A percentile compares a stretch with the other conserved stretches of the same genome.
Evolutionary conservation across 176 grass and related monocot species (phyloP).

Genomic region (Elaeis guineensis): DNA sequence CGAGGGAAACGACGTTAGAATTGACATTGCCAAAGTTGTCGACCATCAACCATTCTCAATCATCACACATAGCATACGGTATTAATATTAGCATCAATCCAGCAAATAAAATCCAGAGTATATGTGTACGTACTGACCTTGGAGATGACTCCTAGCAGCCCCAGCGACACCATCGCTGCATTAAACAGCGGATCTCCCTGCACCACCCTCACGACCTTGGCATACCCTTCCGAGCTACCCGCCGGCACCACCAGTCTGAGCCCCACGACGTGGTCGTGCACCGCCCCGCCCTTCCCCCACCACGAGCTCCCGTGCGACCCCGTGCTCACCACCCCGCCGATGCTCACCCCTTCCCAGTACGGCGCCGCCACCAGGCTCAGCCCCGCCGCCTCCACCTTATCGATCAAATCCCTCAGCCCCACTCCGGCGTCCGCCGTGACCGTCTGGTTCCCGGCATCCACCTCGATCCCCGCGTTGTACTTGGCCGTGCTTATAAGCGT

Average conservation of each 20-base stretch:
- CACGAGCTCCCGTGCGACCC: constrained; percentile 89
- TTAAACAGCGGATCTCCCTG: constrained; percentile 47
- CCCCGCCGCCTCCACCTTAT: constrained; percentile 44
- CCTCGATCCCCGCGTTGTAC: constrained; percentile 25
- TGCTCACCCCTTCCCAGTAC: constrained; percentile 82
- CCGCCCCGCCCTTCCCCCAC: constrained; percentile 62
- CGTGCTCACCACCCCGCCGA: constrained; percentile 55
- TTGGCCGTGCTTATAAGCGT: constrained; percentile 26
- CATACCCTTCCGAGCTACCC: constrained; percentile 24
- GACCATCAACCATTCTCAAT: no score
- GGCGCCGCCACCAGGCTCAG: constrained; percentile 61
- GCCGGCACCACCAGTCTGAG: constrained; percentile 50
- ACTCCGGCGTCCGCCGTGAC: constrained; percentile 59
- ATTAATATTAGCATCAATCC: no score
- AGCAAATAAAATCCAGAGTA: no score
- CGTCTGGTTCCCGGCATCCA: constrained; percentile 28
- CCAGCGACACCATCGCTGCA: constrained; percentile 63
- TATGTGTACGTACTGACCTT: constrained; percentile 27
- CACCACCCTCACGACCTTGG: constrained; percentile 28
- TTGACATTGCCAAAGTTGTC: no score
- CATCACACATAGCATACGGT: no score
- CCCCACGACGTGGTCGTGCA: constrained; percentile 56
- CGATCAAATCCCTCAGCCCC: constrained; percentile 51
- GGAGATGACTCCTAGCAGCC: constrained; percentile 62
- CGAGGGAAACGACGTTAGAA: no score